phyloP scores from a whole-genome alignment of 306 rosid species.

The Prunus mume region DNA sequence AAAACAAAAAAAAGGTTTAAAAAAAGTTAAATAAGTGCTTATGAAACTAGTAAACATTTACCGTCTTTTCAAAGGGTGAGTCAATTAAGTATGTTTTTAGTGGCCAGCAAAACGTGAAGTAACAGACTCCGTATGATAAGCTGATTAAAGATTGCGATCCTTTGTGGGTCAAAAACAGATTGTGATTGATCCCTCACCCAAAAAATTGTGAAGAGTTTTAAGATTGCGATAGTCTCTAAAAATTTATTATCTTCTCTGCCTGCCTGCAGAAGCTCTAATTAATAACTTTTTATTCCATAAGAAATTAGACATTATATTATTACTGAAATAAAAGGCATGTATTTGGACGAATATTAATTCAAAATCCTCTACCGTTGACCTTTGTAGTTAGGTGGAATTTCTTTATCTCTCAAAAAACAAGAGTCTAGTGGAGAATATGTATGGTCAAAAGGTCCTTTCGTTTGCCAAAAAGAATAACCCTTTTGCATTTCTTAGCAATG shows the following conservation, averaged over 20 bases:
- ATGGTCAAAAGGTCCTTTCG: conserved; percentile 4
- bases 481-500: not conserved
- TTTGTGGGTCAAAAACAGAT: not conserved
- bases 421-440: not conserved
- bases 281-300: too few species aligned
- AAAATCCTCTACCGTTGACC: not conserved
- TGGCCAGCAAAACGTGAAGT: too few species aligned
- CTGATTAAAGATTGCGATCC: too few species aligned
- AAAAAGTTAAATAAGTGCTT: too few species aligned
- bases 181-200: not conserved
- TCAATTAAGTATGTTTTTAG: too few species aligned
- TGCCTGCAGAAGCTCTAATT: not conserved
- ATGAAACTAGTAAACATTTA: too few species aligned
- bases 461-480: not conserved
- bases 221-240: not conserved
- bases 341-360: too few species aligned
- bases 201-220: not conserved
- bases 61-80: too few species aligned
- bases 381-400: not conserved
- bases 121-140: too few species aligned
- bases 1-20: too few species aligned
- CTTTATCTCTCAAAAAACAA: not conserved
- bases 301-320: too few species aligned
- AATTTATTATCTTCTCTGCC: not conserved
- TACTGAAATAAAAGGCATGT: too few species aligned